Evolutionary conservation across 1,139 yeast genomes (phyloP), one percentile per base, ranked within the genome.

Genomic region (Yarrowia galli): DNA sequence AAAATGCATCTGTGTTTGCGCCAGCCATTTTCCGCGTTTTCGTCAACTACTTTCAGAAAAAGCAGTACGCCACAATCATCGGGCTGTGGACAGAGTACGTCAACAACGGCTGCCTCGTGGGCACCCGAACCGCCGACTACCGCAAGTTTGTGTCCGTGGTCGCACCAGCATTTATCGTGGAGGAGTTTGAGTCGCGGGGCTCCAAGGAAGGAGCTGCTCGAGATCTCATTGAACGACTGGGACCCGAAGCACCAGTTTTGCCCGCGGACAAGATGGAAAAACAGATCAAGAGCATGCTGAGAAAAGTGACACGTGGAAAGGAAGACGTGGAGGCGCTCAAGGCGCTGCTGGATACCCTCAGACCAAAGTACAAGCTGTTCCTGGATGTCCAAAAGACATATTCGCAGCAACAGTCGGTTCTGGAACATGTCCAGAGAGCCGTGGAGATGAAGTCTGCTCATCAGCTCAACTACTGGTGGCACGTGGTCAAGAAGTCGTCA

Each of bases 381-480:
- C 20, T 25, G 48, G 48, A 56, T 38, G 63, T 56, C 25, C 48
- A 22, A 8, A 42, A 25, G 10, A 40, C 63, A 6, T 8, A 40
- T 15, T 6, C 46, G 7, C 15, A 40, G 25, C 48, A 56, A 15
- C 16, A 42, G 25, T 56, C 63, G 38, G 18, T 56, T 13, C 38
- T 56, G 48, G 25, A 56, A 2, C 63, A 56, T 8, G 25, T 56
- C 4, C 3, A 56, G 18, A 7, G 38, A 5, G 63, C 64, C 1
- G 51, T 43, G 2, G 25, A 42, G 16, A 9, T 28, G 32, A n/a
- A 23, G 8, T 58, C 64, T 1, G 64, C 51, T 20, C 51, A 58
- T 42, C 64, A 58, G 28, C 64, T 58, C 40, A 28, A 28, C 42
- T 58, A 58, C 51, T 58, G 64, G 64, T 58, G 49, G 51, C 38